Evolutionary conservation across 2,329 filamentous ascomycete genomes (phyloP).

Genomic region (Paecilomyces fulvus): DNA sequence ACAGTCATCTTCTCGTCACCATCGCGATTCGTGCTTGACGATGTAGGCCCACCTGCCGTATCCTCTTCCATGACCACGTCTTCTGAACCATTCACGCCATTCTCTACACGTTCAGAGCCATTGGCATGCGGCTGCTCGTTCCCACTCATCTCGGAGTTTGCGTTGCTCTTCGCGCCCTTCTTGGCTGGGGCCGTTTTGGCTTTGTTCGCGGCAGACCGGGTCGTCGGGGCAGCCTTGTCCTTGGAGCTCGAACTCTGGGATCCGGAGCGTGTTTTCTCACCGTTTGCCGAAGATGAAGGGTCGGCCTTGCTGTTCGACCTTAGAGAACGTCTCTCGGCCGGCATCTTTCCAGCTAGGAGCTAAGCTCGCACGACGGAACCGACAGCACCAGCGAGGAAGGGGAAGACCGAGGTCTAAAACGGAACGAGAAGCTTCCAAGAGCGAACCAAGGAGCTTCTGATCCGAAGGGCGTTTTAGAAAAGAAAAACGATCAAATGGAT

Average conservation of each 20-base stretch:
- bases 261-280: conserved; percentile 36
- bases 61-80: conserved; percentile 66
- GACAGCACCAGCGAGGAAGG: conserved; percentile 2
- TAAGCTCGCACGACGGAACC: conserved; percentile 13
- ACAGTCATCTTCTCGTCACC: conserved; percentile 73
- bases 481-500: conserved; percentile 7
- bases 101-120: conserved; percentile 61
- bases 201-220: conserved; percentile 35
- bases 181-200: conserved; percentile 26
- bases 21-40: conserved; percentile 56
- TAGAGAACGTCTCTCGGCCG: conserved; percentile 38
- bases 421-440: conserved; percentile 1
- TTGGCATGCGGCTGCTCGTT: conserved; percentile 63
- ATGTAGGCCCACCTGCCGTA: conserved; percentile 43
- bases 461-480: background rate
- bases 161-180: conserved; percentile 28
- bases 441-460: background rate
- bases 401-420: conserved; percentile 1
- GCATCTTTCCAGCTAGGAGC: conserved; percentile 35
- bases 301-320: conserved; percentile 41
- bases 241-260: conserved; percentile 37
- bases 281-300: conserved; percentile 39
- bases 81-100: conserved; percentile 56
- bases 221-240: conserved; percentile 36
- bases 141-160: conserved; percentile 52